Evolutionary conservation across 352 stramenopile species (phyloP), one percentile per base, ranked within the genome.

Genomic region (Phytophthora constricta): DNA sequence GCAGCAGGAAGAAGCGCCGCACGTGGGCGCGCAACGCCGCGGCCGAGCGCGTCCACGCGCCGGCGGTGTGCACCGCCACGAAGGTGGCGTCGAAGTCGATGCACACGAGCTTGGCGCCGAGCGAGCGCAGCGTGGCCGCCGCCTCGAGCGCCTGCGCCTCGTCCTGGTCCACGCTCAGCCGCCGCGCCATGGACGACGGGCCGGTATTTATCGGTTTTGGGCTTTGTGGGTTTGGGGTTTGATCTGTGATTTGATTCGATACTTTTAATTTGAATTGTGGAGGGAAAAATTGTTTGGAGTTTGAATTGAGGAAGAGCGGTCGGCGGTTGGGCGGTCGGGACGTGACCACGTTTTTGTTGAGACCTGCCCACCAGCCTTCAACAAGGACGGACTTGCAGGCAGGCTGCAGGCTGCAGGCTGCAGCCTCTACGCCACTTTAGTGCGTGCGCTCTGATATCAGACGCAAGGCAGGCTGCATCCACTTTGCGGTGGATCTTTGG

Each of bases 11-110:
- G 33, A 93, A 74, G 26, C 70, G 71, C 14, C 87, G 87, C 37
- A 90, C 84, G 51, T 92, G 70, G 11, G 51, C 41, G 13, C 61
- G 65, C 22, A 95, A 68, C 16, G 76, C 84, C 1, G 52, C 37
- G 14, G 82, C 73, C 9, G 83, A 80, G 2, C 39, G 52, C 8
- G 65, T 43, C 87, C 87, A 95, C 8, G 66, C 43, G 41, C 86
- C 87, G 46, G 82, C 77, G 9, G 87, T 95, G 74, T 95, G 87
- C 19, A 95, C 74, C 51, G 65, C 62, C 50, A 95, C 79, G 55
- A 95, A 89, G 31, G 87, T 95, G 46, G 86, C 78, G 56, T 95
- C 87, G 58, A 95, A 93, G 70, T 95, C 87, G 63, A 95, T 90
- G 53, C 85, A 93, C 27, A 95, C 82, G 49, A 95, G 80, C 34